These are phyloP conservation scores for Solanum piurae DNA, from an alignment of 257 asterid species.

Conservation along the genomic window DNA sequence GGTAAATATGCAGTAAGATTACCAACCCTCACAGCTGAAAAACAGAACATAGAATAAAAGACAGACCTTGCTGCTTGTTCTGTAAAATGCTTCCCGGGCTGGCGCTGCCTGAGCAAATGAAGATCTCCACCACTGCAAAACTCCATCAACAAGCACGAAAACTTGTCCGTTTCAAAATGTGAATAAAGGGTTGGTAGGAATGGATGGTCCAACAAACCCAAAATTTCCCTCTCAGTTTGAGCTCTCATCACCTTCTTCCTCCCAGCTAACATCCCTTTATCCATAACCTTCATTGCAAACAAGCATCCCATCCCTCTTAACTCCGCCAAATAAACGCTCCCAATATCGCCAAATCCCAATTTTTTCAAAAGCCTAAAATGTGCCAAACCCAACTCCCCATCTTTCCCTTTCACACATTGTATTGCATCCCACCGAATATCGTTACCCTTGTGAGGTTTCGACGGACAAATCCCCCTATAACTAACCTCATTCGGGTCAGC, in stretches of 20 bases:
- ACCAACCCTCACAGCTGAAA: neutral
- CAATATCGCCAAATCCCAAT: constrained; percentile 88
- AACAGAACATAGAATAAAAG: neutral
- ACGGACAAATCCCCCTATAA: constrained; percentile 37
- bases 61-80: constrained; percentile 86
- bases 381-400: constrained; percentile 63
- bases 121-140: constrained; percentile 96
- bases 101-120: constrained; percentile 85
- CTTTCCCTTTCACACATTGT: constrained; percentile 32
- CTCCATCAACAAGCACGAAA: constrained; percentile 85
- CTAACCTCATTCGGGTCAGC: constrained; percentile 41
- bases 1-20: neutral
- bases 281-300: constrained; percentile 90
- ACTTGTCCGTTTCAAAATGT: constrained; percentile 74
- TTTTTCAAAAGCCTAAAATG: constrained; percentile 75
- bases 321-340: constrained; percentile 87
- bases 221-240: constrained; percentile 77
- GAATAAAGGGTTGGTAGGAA: constrained; percentile 85
- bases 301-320: constrained; percentile 53
- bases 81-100: constrained; percentile 61
- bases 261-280: constrained; percentile 68
- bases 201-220: constrained; percentile 76
- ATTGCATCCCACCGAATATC: constrained; percentile 78
- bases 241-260: constrained; percentile 75
- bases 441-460: constrained; percentile 80